Conservation (phyloP, 352 stramenopile genomes). For the Phytophthora aleatoria region DNA sequence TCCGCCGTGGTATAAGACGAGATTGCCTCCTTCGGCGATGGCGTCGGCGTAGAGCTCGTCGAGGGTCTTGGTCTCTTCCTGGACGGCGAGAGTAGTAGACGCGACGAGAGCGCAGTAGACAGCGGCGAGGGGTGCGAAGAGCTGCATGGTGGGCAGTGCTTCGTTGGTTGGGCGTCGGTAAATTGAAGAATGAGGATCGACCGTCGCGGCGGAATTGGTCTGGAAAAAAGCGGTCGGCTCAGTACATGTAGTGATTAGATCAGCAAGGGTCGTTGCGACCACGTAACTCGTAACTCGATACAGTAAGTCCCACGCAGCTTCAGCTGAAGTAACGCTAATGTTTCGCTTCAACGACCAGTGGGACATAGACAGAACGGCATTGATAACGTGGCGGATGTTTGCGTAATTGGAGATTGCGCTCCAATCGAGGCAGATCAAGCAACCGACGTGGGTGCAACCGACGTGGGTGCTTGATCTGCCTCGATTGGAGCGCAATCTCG, state of each 20-base stretch:
- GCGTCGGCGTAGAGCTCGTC: conserved; percentile 54
- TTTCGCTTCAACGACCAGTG: neutral
- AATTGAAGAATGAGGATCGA: neutral
- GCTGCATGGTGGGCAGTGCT: neutral
- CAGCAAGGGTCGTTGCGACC: neutral
- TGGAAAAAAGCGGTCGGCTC: neutral
- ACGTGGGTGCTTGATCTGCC: too few relatives aligned
- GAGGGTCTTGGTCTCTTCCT: conserved; percentile 52
- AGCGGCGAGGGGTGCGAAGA: neutral
- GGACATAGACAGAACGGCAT: neutral
- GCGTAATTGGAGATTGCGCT: neutral
- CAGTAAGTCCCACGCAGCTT: neutral
- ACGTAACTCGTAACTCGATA: neutral
- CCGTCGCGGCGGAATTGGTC: neutral
- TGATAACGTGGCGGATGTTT: neutral
- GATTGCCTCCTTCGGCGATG: conserved; percentile 56
- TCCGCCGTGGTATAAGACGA: conserved; percentile 50
- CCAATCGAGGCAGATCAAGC: neutral
- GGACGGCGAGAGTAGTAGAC: conserved; percentile 11
- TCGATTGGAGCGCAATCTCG: too few relatives aligned
- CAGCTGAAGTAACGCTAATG: neutral
- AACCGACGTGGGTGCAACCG: too few relatives aligned
- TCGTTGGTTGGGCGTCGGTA: neutral
- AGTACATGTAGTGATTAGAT: neutral
- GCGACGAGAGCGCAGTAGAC: conserved; percentile 18